Percentiles rank a stretch among this genome's conserved stretches.
These are phyloP conservation scores for Trichophyton mentagrophytes DNA, from an alignment of 2,329 filamentous ascomycete genomes.

Conservation along the genomic window DNA sequence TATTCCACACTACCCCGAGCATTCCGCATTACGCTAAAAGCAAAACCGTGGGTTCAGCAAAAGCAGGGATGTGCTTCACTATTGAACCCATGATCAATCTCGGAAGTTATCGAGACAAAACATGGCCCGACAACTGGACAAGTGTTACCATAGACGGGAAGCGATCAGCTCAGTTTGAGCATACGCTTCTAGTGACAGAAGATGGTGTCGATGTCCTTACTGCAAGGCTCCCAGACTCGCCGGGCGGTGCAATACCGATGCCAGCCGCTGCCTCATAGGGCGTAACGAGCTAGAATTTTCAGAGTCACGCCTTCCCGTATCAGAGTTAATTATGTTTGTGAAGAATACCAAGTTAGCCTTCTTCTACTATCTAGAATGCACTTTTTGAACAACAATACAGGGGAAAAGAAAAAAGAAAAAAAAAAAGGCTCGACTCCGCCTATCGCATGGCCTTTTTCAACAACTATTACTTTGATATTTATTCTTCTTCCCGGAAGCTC, in stretches of 20 bases:
- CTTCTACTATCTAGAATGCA: no score
- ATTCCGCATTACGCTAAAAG: slow-evolving; percentile 98
- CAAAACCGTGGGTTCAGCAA: slow-evolving; percentile 87
- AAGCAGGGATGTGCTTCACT: slow-evolving; percentile 95
- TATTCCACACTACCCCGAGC: slow-evolving; percentile 90
- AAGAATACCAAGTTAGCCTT: no score
- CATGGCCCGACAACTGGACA: slow-evolving; percentile 98
- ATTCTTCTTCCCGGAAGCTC: no score
- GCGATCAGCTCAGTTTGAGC: slow-evolving; percentile 87
- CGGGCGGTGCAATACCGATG: slow-evolving; percentile 58
- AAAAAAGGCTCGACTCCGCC: neutral
- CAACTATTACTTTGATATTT: no score
- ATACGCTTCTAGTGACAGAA: slow-evolving; percentile 72
- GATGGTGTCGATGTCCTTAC: slow-evolving; percentile 72
- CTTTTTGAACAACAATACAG: neutral
- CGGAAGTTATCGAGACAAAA: slow-evolving; percentile 81
- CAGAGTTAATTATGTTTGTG: no score
- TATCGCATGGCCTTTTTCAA: neutral
- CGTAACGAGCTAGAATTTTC: neutral
- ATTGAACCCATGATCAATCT: slow-evolving; percentile 98
- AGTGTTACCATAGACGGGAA: slow-evolving; percentile 85
- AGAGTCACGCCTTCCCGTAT: no score
- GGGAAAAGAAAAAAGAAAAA: neutral
- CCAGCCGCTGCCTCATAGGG: slow-evolving; percentile 24
- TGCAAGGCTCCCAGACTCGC: slow-evolving; percentile 57